Base-by-base conservation (phyloP, 805 yeast genomes). In the Maudiozyma bulderi region DNA sequence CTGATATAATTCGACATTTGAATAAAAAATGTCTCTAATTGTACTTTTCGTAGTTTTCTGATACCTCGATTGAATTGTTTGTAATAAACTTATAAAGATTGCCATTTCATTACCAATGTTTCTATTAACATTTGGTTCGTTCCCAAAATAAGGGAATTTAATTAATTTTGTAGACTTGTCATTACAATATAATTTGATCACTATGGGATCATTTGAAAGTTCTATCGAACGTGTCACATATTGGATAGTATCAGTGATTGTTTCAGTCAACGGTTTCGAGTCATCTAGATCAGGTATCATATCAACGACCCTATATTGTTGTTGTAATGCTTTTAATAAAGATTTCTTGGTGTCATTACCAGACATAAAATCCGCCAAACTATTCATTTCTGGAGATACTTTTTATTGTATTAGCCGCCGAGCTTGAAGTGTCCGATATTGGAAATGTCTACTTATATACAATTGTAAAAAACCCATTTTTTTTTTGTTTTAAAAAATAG, bases 1-100 rank as follows among this genome's bases (percentile, higher is more conserved):
- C 5, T 53, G 49, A 58, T 76, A 84, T 3, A 82, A 56, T 11
- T 70, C 69, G 0, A 80, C 85, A 57, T 84, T 84, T 35, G 73
- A 72, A 57, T 84, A 84, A 60, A 69, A 84, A 2, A 84, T 55
- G 55, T 82, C 88, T 56, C 91, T 68, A 5, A 59, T 53, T 3
- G 68, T 64, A 32, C 60, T 56, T 1, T 47, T 46, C 26, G 50
- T 52, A 3, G 44, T 44, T 1, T 26, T 37, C 6, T 43, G 14
- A 10, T 52, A 29, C 26, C 50, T 48, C 7, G 41, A 40, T 8
- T 45, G 39, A 11, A 62, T 51, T 8, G 53, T 47, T 3, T 49
- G 47, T 35, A 64, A 45, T 28, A 64, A 39, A 15, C 49, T 52
- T 6, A 60, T 15, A 43, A 62, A 39, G 2, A 55, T 48, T 0